Percentiles rank a stretch among this genome's conserved stretches.
Conservation (phyloP, 1,284 basidiomycete genomes). For the Ustilago nuda region DNA sequence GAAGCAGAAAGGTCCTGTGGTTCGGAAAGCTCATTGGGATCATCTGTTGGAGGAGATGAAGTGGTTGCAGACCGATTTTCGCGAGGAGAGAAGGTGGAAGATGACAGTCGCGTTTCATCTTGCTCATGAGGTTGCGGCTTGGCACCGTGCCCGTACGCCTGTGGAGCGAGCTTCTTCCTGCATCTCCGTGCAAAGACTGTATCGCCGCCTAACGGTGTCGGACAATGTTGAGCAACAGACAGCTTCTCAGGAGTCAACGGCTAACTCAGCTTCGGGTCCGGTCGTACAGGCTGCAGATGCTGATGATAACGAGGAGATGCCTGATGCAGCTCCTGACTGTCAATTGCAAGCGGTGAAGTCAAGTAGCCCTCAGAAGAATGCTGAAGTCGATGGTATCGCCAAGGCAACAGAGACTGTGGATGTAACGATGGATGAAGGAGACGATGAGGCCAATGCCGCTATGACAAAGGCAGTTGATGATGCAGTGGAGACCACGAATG, state of each 20-base stretch:
- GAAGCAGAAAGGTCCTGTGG: slow-evolving; percentile 85
- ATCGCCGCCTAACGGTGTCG: slow-evolving; percentile 28
- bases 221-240: slow-evolving; percentile 39
- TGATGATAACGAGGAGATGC: slow-evolving; percentile 29
- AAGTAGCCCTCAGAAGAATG: slow-evolving; percentile 2
- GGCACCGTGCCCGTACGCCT: slow-evolving; percentile 79
- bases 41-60: slow-evolving; percentile 97
- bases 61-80: slow-evolving; percentile 96
- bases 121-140: slow-evolving; percentile 85
- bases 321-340: slow-evolving; percentile 3
- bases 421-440: slow-evolving; percentile 44
- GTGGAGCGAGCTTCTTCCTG: slow-evolving; percentile 79
- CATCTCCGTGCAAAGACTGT: slow-evolving; percentile 63
- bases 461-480: slow-evolving; percentile 58
- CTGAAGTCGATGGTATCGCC: neutral
- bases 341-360: neutral
- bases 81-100: slow-evolving; percentile 95
- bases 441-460: slow-evolving; percentile 57
- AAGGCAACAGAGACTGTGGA: slow-evolving; percentile 11
- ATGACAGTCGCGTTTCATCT: slow-evolving; percentile 84
- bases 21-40: slow-evolving; percentile 92
- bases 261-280: neutral
- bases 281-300: slow-evolving; percentile 3
- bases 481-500: slow-evolving; percentile 51
- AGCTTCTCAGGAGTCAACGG: slow-evolving; percentile 9